Percentiles rank a stretch among this genome's conserved stretches.
These are phyloP conservation scores for Paraglomus brasilianum DNA, from an alignment of 192 early-diverging fungal genomes.

Conservation along the genomic window DNA sequence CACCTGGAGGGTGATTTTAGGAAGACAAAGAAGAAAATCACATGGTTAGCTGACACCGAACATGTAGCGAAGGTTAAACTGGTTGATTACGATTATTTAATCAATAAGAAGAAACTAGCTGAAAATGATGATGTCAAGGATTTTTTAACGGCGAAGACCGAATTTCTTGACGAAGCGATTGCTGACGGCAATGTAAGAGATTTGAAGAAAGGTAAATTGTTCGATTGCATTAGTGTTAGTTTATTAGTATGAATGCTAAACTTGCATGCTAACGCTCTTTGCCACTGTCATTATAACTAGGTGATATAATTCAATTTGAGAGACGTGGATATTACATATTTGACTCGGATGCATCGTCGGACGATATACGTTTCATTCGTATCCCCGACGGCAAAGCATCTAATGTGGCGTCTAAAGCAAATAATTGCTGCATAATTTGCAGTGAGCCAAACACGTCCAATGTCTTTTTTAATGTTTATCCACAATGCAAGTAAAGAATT, in stretches of 20 bases:
- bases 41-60: slow-evolving; percentile 78
- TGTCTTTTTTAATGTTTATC: no score
- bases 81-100: slow-evolving; percentile 95
- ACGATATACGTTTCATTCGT: slow-evolving; percentile 66
- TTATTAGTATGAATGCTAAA: background rate
- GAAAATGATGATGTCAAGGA: slow-evolving; percentile 84
- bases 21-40: slow-evolving; percentile 98
- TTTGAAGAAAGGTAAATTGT: slow-evolving; percentile 46
- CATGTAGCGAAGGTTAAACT: slow-evolving; percentile 69
- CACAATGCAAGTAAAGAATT: no score
- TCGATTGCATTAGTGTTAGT: background rate
- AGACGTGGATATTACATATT: slow-evolving; percentile 94
- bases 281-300: slow-evolving; percentile 48
- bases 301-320: slow-evolving; percentile 96
- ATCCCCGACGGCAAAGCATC: slow-evolving; percentile 93
- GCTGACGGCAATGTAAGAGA: slow-evolving; percentile 68
- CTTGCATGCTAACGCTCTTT: slow-evolving; percentile 31
- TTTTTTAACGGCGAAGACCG: slow-evolving; percentile 78
- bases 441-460: no score
- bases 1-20: slow-evolving; percentile 96
- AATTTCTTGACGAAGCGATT: slow-evolving; percentile 69
- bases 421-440: no score
- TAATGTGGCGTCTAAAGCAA: slow-evolving; percentile 64
- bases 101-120: slow-evolving; percentile 97
- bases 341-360: slow-evolving; percentile 61